Base-by-base conservation (phyloP, 1,284 basidiomycete genomes). In the Hemileia vastatrix region DNA sequence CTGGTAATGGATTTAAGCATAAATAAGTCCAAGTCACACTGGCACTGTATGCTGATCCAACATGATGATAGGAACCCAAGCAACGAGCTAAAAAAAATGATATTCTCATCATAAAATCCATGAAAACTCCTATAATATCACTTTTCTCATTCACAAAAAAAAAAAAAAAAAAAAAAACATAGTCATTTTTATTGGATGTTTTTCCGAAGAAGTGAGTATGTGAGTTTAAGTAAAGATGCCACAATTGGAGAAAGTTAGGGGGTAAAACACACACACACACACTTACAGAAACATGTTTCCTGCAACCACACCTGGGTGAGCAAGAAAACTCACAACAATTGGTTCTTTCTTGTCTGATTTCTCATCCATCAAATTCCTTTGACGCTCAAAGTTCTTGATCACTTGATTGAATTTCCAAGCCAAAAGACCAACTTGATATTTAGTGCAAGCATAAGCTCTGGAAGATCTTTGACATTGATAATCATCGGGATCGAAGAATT, bases 381-480 rank as follows among this genome's bases (percentile, higher is more conserved):
- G 57, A 4, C 68, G 64, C 1, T 66, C 57, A 1, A 63, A 64
- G 55, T 67, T 55, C 18, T 23, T 31, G 18, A 75, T 66, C 27
- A 67, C 67, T 44, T 75, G 69, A 48, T 75, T 70, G 51, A 76
- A 65, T 4, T 67, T 74, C 19, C 72, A 64, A 1, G 72, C 73
- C 5, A 72, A 67, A 8, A 76, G 67, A 59, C 75, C 75, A 60
- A 72, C 73, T 57, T 76, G 75, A 51, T 75, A 76, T 64, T 76
- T 76, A 50, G 71, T 71, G 43, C 70, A 70, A 53, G 76, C 73
- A 67, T 76, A 76, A 6, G 73, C 69, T 36, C 70, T 57, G 18
- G 68, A 67, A 43, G 70, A 63, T 4, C 64, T 57, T 33, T 54
- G 47, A 58, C 75, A 75, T 63, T 76, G 68, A 50, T 67, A 71